Evolutionary conservation across 768 basidiomycete species (phyloP).

Genomic region (Boletus eberwhitei): DNA sequence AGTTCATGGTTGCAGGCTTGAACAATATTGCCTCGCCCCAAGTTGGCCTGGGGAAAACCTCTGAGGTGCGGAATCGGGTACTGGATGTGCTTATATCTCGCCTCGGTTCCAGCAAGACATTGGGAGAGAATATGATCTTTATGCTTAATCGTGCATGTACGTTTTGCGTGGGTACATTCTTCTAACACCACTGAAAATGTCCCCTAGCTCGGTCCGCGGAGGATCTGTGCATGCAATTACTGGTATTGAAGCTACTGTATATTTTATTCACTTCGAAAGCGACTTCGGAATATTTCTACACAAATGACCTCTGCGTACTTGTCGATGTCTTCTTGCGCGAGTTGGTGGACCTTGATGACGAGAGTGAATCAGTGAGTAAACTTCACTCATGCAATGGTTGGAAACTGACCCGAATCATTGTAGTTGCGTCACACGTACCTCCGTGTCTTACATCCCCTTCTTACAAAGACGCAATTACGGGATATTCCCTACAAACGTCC

Average conservation of each 20-base stretch:
- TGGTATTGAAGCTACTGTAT: conserved; percentile 93
- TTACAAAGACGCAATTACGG: conserved; percentile 90
- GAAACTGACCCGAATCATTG: conserved; percentile 34
- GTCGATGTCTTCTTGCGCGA: conserved; percentile 98
- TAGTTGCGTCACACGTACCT: conserved; percentile 91
- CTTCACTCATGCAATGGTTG: not conserved
- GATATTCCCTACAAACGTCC: conserved; percentile 86
- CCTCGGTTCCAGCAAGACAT: conserved; percentile 84
- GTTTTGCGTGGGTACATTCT: conserved; percentile 29
- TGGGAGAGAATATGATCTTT: conserved; percentile 98
- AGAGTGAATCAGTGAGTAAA: conserved; percentile 79
- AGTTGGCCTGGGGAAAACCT: conserved; percentile 26
- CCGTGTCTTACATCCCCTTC: conserved; percentile 90
- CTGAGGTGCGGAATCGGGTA: conserved; percentile 69
- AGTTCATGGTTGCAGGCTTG: conserved; percentile 92
- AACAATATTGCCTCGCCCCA: conserved; percentile 25
- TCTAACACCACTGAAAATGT: conserved; percentile 4
- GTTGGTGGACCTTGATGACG: conserved; percentile 86
- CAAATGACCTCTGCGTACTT: conserved; percentile 92
- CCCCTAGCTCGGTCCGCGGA: conserved; percentile 80
- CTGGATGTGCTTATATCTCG: conserved; percentile 81
- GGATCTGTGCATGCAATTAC: conserved; percentile 89
- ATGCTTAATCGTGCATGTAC: conserved; percentile 94
- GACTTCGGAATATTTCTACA: conserved; percentile 96
- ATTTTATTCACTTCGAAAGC: conserved; percentile 91